Conservation (phyloP, 495 filamentous ascomycete genomes). For the Penicillium waksmanii region DNA sequence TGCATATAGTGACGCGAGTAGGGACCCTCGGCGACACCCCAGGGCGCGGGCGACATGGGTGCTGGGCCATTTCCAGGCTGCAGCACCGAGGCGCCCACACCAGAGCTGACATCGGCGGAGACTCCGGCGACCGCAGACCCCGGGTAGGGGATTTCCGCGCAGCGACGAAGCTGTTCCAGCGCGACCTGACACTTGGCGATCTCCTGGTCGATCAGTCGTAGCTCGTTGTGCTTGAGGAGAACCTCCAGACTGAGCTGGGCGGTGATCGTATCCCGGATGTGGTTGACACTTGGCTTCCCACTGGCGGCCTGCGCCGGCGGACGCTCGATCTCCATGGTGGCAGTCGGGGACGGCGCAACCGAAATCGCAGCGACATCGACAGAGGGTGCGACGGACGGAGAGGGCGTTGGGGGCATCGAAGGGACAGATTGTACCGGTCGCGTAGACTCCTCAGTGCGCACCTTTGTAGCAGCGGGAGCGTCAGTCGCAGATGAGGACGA, state of each 20-base stretch:
- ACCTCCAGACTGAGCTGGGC: constrained; percentile 90
- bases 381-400: constrained; percentile 16
- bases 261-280: constrained; percentile 72
- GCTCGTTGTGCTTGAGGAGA: constrained; percentile 89
- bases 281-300: constrained; percentile 35
- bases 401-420: neutral
- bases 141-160: constrained; percentile 87
- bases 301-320: constrained; percentile 26
- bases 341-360: constrained; percentile 12
- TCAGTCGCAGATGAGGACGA: constrained; percentile 42
- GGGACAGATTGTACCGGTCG: neutral
- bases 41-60: constrained; percentile 72
- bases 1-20: constrained; percentile 92
- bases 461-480: constrained; percentile 39
- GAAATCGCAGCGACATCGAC: constrained; percentile 13
- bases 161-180: constrained; percentile 93
- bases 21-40: constrained; percentile 87
- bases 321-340: constrained; percentile 13
- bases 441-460: constrained; percentile 29
- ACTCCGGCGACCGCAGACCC: constrained; percentile 64
- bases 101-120: constrained; percentile 66
- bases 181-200: constrained; percentile 93
- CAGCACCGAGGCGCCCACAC: constrained; percentile 68
- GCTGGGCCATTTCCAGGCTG: constrained; percentile 59
- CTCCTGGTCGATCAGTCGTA: constrained; percentile 93